These are phyloP conservation scores for Saccharomyces pastorianus DNA, from an alignment of 1,139 yeast species.

Conservation along the genomic window DNA sequence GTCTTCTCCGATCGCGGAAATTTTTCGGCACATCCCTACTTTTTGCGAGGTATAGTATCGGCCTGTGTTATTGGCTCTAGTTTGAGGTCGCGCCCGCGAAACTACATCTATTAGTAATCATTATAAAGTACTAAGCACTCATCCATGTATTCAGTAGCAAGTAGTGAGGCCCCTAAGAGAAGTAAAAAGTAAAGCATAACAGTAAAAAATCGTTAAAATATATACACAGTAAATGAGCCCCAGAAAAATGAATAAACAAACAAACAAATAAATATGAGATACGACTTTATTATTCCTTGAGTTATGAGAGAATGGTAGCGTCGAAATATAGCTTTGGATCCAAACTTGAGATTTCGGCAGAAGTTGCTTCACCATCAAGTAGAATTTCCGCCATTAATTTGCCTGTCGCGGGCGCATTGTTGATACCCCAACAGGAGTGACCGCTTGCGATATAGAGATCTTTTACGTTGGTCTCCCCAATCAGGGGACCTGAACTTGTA, in stretches of 20 bases:
- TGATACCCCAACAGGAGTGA: constrained; percentile 97
- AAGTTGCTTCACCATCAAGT: constrained; percentile 71
- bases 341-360: constrained; percentile 72
- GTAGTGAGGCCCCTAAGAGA: background rate
- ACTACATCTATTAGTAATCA: background rate
- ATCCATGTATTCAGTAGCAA: background rate
- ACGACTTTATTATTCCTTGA: no score
- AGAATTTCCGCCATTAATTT: constrained; percentile 81
- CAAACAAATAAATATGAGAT: no score
- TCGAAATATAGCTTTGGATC: constrained; percentile 84
- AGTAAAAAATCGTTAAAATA: background rate
- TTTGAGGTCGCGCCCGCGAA: background rate
- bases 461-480: constrained; percentile 84
- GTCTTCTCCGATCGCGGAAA: background rate
- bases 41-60: background rate
- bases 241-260: background rate
- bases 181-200: background rate
- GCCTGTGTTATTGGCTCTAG: background rate
- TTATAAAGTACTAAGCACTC: background rate
- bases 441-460: constrained; percentile 80
- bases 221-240: background rate
- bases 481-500: constrained; percentile 83
- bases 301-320: constrained; percentile 33
- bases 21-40: background rate
- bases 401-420: constrained; percentile 96